Base-by-base conservation (phyloP, 192 early-diverging fungal species). In the Chytriomyces confervae region DNA sequence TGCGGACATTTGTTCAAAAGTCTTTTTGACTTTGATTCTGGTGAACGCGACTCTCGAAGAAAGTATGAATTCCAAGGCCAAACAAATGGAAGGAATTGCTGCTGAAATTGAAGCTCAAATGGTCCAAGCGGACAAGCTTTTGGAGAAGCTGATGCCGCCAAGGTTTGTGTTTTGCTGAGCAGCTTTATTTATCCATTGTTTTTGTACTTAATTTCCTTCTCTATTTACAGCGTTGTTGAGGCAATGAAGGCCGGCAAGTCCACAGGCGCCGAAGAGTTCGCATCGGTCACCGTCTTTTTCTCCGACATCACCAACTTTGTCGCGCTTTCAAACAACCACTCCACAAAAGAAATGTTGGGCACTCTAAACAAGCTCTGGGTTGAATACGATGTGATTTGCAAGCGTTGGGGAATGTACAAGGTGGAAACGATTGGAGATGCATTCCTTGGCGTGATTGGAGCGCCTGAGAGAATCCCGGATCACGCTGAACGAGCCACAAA, bases 351-450 rank as follows among this genome's bases (percentile, higher is more conserved):
- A 11, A 81, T 85, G 76, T 62, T 85, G n/a, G 72, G 16, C 16
- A 81, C 64, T 23, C 70, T 85, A 13, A 80, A 85, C 63, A 76
- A 76, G 23, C 74, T 76, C 29, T 76, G 74, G 74, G 47, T 61
- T 29, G 62, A 76, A 36, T 84, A 82, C 66, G 84, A 85, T 43
- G 80, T 69, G 23, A 79, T 85, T 61, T 80, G 76, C 49, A 81
- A 78, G 77, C 72, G 69, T 50, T 82, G 74, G 79, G 77, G 80
- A 46, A 66, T 85, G 53, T 85, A 84, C 79, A 85, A 85, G 72
- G 82, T 85, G 7, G 84, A 85, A 69, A 85, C 84, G 18, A 85
- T 85, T 65, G 84, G 84, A 0, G 79, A 85, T 51, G 76, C 70
- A 2, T 80, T 73, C 50, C 65, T 75, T 27, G 71, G 75, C 7